These are phyloP conservation scores for Fragilaria crotonensis DNA, from an alignment of 108 stramenopile species.

Conservation along the genomic window DNA sequence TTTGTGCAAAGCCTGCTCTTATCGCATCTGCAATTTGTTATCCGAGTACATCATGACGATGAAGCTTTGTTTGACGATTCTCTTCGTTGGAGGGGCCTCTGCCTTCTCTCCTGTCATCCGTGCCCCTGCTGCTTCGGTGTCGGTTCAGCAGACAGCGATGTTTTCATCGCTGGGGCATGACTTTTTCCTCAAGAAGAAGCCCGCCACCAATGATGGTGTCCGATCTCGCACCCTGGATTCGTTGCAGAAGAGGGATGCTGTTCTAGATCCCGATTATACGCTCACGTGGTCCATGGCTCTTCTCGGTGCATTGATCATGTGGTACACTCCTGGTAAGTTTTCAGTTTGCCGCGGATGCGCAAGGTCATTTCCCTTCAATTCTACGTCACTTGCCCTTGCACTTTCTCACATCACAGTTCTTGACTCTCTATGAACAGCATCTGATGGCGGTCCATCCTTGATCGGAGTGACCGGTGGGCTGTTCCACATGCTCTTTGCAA, in stretches of 20 bases:
- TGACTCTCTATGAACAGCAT: background rate
- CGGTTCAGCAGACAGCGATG: background rate
- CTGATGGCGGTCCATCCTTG: conserved; percentile 32
- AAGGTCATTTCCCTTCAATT: background rate
- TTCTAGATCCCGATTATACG: conserved; percentile 28
- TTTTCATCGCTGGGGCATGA: background rate
- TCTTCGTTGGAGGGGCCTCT: background rate
- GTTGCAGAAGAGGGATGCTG: conserved; percentile 11
- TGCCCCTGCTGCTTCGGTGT: background rate
- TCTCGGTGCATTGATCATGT: conserved; percentile 33
- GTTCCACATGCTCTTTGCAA: conserved; percentile 46
- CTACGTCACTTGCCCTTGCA: background rate
- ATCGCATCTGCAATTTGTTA: no score
- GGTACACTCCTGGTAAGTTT: conserved; percentile 50
- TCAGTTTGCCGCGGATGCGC: background rate
- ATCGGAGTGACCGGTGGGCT: conserved; percentile 38
- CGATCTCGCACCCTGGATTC: background rate
- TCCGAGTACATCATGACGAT: no score
- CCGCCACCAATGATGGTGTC: background rate
- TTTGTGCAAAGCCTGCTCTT: no score
- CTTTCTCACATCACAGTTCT: background rate
- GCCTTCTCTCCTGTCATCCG: background rate
- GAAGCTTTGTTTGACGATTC: background rate
- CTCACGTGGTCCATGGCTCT: conserved; percentile 23
- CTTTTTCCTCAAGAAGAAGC: background rate